A percentile compares a stretch with the other conserved stretches of the same genome.
Conservation (phyloP, 164 flowering plant genomes). For the Pachysandra terminalis region DNA sequence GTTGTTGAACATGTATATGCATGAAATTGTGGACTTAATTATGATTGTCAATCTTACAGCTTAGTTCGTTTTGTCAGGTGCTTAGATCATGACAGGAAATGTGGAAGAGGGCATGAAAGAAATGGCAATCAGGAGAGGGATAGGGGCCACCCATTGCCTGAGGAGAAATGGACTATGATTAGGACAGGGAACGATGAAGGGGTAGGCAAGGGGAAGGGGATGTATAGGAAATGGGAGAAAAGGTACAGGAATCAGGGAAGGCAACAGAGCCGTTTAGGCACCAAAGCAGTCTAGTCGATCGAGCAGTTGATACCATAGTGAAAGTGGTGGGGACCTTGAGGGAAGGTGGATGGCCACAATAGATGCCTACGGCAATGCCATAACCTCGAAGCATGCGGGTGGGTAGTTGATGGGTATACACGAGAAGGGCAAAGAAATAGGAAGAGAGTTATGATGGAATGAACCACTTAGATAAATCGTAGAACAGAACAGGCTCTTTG, state of each 20-base stretch:
- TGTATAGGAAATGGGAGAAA: slow-evolving; percentile 64
- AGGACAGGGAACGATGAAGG: slow-evolving; percentile 57
- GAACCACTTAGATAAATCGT: slow-evolving; percentile 93
- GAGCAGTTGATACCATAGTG: slow-evolving; percentile 62
- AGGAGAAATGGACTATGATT: slow-evolving; percentile 69
- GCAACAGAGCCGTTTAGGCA: slow-evolving; percentile 59
- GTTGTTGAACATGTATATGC: too few relatives aligned
- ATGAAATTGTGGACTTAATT: too few relatives aligned
- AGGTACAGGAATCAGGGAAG: slow-evolving; percentile 77
- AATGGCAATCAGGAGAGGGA: slow-evolving; percentile 41
- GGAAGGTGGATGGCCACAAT: slow-evolving; percentile 61
- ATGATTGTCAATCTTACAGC: not conserved
- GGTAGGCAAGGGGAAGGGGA: slow-evolving; percentile 52
- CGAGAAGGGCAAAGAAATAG: slow-evolving; percentile 69
- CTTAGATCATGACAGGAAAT: slow-evolving; percentile 38
- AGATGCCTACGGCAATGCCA: slow-evolving; percentile 56
- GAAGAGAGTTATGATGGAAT: slow-evolving; percentile 81
- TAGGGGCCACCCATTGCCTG: slow-evolving; percentile 41
- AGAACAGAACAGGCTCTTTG: slow-evolving; percentile 73
- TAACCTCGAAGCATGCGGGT: slow-evolving; percentile 59
- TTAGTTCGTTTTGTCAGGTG: slow-evolving; percentile 22
- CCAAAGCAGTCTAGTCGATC: too few relatives aligned
- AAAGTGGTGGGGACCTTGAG: slow-evolving; percentile 41
- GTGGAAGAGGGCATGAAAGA: slow-evolving; percentile 29
- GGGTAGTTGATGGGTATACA: slow-evolving; percentile 38